Base-by-base conservation (phyloP, 164 flowering plant species). In the Annona cherimola region DNA sequence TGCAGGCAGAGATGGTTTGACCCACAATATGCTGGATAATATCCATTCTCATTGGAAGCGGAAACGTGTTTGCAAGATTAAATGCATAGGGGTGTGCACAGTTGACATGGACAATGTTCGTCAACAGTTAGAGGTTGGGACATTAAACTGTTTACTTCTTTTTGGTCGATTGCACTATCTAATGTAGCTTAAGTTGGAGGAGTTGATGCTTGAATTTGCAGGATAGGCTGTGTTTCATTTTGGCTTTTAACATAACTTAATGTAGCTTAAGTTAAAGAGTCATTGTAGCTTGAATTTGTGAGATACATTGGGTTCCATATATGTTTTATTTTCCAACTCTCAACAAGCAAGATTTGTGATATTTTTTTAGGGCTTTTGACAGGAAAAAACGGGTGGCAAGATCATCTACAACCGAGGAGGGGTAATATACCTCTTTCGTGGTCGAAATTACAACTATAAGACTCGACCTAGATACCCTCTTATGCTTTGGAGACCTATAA, bases 21-120 rank as follows among this genome's bases (percentile, higher is more conserved):
- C 97, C 0, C 98, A 95, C 79, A 92, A 92, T 78, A 95, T 95
- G 99, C 82, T 95, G 88, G 98, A 95, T 20, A 95, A 93, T 61
- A 93, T 95, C 45, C 98, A 93, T 85, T 90, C 90, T 80, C 94
- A 75, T 71, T 92, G 98, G 96, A 90, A 90, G 81, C 79, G 96
- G 65, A 76, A 88, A 59, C 82, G 96, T 79, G 97, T 89, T 26
- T 90, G 98, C 82, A 95, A 93, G 84, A 93, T 95, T 64, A 93
- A 89, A 77, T 95, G 98, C 86, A 90, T 85, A 82, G 98, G 98
- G 71, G 99, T 93, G 59, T 93, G 97, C 75, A 95, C 98, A 0
- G 96, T 93, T 39, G 99, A 95, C 83, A 93, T 95, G 99, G 89
- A 88, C 74, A 93, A 85, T 78, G 94, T 92, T 43, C 74, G 86